Base-by-base conservation (phyloP, 768 basidiomycete genomes). In the Rhodotorula diobovata region DNA sequence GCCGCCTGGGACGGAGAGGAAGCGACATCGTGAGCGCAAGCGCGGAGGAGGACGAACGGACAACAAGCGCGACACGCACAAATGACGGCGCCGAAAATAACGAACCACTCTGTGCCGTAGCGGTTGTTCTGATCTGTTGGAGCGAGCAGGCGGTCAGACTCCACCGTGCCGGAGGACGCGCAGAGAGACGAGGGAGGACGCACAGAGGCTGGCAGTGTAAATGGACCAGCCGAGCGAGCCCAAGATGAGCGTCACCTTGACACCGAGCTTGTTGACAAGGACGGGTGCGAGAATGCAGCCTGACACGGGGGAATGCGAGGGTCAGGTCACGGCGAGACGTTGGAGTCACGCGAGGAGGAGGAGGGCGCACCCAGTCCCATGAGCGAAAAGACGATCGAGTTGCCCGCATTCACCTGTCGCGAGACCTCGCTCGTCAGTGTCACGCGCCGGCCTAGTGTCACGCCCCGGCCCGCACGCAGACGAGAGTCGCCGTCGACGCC, bases 41-140 rank as follows among this genome's bases (percentile, higher is more conserved):
- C 54, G 32, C 6, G 21, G 2, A 35, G 4, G 34, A 21, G 34
- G 4, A 9, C 35, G 34, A 37, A 25, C 20, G 32, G 51, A n/a
- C 32, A 32, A 16, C 15, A 32, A 23, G 20, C 30, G 18, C 28
- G 11, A 20, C 2, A 55, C 54, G 30, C 54, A 55, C 68, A 69
- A 28, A 69, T 34, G 48, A 63, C 61, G 6, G 68, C 68, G 12
- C 68, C 61, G 15, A 69, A 16, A 39, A 69, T 30, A 9, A 69
- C 68, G 61, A 63, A 63, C 68, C 68, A 69, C 25, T 63, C 45
- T 14, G 66, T 69, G 15, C 68, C 68, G 48, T 63, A 69, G 15
- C 68, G 60, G 43, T 58, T 68, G 45, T 68, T 63, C 55, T 62
- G 61, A 43, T 63, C 65, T 59, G 45, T 18, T 3, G n/a, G 18